These are phyloP conservation scores for Corynespora cassiicola DNA, from an alignment of 2,329 filamentous ascomycete genomes.

Conservation along the genomic window DNA sequence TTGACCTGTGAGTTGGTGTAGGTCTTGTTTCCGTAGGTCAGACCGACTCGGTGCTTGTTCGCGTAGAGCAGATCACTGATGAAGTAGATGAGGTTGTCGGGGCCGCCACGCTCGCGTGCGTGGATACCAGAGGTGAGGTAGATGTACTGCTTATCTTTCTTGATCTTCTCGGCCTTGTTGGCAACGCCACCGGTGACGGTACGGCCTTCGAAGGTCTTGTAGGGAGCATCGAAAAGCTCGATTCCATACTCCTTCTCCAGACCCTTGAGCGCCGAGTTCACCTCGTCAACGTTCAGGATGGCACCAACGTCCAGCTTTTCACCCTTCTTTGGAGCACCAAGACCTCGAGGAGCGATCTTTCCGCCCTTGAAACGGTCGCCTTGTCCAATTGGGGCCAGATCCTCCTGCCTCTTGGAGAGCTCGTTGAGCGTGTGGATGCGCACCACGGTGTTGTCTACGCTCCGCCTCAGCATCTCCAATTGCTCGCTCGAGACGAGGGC, in stretches of 20 bases:
- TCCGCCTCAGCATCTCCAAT: conserved; percentile 26
- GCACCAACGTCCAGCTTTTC: conserved; percentile 42
- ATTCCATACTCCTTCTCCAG: conserved; percentile 53
- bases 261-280: conserved; percentile 52
- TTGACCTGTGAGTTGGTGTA: conserved; percentile 62
- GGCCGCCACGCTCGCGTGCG: conserved; percentile 64
- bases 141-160: conserved; percentile 53
- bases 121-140: conserved; percentile 64
- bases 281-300: conserved; percentile 55
- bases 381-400: conserved; percentile 38
- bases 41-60: conserved; percentile 55
- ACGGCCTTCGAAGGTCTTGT: conserved; percentile 52
- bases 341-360: conserved; percentile 48
- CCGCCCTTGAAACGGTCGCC: conserved; percentile 53
- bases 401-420: conserved; percentile 32
- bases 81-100: conserved; percentile 65
- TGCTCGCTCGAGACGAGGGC: conserved; percentile 34
- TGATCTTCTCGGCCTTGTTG: conserved; percentile 52
- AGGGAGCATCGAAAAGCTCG: conserved; percentile 51
- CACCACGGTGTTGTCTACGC: conserved; percentile 26
- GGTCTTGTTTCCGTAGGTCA: conserved; percentile 59
- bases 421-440: conserved; percentile 30
- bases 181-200: conserved; percentile 47
- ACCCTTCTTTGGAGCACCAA: conserved; percentile 46
- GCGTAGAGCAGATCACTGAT: conserved; percentile 64